Evolutionary conservation across 805 yeast genomes (phyloP).

Genomic region (Helenozyma rhizophorensis): DNA sequence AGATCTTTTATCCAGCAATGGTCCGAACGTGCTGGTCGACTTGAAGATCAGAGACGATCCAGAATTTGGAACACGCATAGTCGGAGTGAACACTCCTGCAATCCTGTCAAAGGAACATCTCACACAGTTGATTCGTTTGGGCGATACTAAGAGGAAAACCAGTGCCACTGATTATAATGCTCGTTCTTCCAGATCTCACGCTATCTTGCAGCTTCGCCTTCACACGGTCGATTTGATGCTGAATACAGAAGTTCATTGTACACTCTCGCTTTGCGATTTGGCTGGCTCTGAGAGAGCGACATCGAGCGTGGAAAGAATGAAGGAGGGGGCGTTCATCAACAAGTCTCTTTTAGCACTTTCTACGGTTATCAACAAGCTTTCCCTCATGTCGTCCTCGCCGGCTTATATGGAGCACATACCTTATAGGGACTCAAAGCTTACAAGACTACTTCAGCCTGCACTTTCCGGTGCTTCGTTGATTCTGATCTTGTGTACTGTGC

Average conservation of each 20-base stretch:
- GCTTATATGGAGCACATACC: constrained; percentile 64
- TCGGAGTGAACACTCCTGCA: constrained; percentile 63
- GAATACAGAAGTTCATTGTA: constrained; percentile 44
- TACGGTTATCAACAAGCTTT: constrained; percentile 82
- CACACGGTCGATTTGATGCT: constrained; percentile 37
- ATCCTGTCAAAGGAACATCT: constrained; percentile 60
- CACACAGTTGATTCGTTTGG: constrained; percentile 53
- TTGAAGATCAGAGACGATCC: constrained; percentile 77
- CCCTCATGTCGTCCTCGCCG: constrained; percentile 29
- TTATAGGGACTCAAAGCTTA: constrained; percentile 87
- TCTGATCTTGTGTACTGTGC: constrained; percentile 82
- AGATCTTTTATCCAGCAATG: constrained; percentile 40
- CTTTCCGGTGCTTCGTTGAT: constrained; percentile 83
- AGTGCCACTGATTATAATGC: constrained; percentile 88
- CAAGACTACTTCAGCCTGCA: constrained; percentile 88
- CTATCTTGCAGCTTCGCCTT: constrained; percentile 70
- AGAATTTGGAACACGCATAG: constrained; percentile 63
- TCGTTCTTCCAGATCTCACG: constrained; percentile 87
- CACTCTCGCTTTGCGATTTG: constrained; percentile 84
- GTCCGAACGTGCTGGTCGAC: constrained; percentile 30
- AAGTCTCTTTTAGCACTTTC: constrained; percentile 87
- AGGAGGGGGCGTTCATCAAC: constrained; percentile 92
- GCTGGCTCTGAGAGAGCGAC: constrained; percentile 93
- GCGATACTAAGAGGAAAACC: constrained; percentile 73
- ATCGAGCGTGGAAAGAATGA: constrained; percentile 69